These are phyloP conservation scores for Saprolegnia diclina DNA, from an alignment of 352 stramenopile genomes.

Conservation along the genomic window DNA sequence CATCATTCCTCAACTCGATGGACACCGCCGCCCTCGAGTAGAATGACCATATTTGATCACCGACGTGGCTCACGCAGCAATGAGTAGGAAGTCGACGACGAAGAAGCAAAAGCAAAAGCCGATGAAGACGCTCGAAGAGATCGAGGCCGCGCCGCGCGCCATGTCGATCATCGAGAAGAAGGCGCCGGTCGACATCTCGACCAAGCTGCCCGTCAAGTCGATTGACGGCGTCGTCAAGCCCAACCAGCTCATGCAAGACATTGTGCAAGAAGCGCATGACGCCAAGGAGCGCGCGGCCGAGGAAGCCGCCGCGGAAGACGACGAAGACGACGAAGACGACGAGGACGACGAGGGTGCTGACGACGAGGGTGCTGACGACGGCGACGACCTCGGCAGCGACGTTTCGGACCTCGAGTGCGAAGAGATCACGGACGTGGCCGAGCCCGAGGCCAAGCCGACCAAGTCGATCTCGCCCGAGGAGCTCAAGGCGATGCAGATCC, in stretches of 20 bases:
- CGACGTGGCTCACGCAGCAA: neutral
- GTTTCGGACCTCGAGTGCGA: slow-evolving; percentile 82
- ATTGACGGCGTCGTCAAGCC: slow-evolving; percentile 75
- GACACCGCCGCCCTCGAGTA: slow-evolving; percentile 54
- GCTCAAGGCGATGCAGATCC: slow-evolving; percentile 55
- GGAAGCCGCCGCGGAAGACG: slow-evolving; percentile 27
- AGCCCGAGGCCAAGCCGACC: slow-evolving; percentile 22
- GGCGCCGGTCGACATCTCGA: slow-evolving; percentile 41
- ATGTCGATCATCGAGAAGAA: slow-evolving; percentile 55
- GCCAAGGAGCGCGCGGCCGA: slow-evolving; percentile 26
- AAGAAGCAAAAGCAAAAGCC: slow-evolving; percentile 32
- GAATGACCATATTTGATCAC: neutral
- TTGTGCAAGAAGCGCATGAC: slow-evolving; percentile 43
- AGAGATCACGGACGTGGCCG: slow-evolving; percentile 42
- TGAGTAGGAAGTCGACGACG: slow-evolving; percentile 40
- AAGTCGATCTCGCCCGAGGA: slow-evolving; percentile 36
- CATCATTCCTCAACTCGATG: slow-evolving; percentile 75
- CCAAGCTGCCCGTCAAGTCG: slow-evolving; percentile 79
- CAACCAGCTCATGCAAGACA: slow-evolving; percentile 65
- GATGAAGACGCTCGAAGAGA: slow-evolving; percentile 60
- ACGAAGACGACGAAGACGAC: slow-evolving; percentile 33
- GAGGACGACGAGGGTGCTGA: slow-evolving; percentile 38
- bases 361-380: slow-evolving; percentile 30
- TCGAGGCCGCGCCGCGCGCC: slow-evolving; percentile 62
- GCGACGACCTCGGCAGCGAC: slow-evolving; percentile 45